Conservation (phyloP, 2,329 filamentous ascomycete genomes). For the Aspergillus sp. region DNA sequence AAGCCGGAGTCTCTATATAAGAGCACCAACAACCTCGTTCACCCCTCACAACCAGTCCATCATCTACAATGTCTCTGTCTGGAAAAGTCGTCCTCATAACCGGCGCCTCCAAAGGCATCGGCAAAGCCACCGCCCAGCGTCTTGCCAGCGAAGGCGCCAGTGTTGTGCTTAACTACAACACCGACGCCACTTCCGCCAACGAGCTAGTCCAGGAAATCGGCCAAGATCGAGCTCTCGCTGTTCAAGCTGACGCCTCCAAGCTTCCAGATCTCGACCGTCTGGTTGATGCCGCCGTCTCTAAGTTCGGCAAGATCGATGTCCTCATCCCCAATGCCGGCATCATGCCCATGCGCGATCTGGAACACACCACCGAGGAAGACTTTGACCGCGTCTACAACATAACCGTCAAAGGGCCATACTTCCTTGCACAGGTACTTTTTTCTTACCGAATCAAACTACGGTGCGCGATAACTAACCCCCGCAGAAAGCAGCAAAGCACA, state of each 20-base stretch:
- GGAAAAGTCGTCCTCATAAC: constrained; percentile 42
- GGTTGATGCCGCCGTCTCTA: constrained; percentile 49
- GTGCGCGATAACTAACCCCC: too few species aligned
- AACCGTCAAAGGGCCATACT: constrained; percentile 60
- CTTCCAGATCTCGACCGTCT: constrained; percentile 50
- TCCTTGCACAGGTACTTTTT: constrained; percentile 40
- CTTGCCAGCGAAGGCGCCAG: constrained; percentile 44
- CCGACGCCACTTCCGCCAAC: constrained; percentile 57
- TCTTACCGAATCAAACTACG: neutral
- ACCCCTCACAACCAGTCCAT: neutral
- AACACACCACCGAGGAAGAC: constrained; percentile 50
- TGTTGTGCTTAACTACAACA: constrained; percentile 57
- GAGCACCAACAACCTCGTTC: too few species aligned
- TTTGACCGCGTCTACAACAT: constrained; percentile 53
- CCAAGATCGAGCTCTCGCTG: constrained; percentile 48
- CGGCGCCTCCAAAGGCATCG: constrained; percentile 44
- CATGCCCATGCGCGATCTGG: constrained; percentile 52
- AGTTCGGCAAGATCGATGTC: constrained; percentile 60
- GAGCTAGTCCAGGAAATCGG: constrained; percentile 51
- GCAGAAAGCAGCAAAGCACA: constrained; percentile 50
- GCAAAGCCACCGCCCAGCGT: constrained; percentile 37
- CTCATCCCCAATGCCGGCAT: constrained; percentile 58
- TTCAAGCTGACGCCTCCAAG: constrained; percentile 57
- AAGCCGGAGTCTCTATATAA: neutral
- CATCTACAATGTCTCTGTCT: constrained; percentile 21